These are phyloP conservation scores for Udeniomyces megalosporus DNA, from an alignment of 768 basidiomycete genomes.

Conservation along the genomic window DNA sequence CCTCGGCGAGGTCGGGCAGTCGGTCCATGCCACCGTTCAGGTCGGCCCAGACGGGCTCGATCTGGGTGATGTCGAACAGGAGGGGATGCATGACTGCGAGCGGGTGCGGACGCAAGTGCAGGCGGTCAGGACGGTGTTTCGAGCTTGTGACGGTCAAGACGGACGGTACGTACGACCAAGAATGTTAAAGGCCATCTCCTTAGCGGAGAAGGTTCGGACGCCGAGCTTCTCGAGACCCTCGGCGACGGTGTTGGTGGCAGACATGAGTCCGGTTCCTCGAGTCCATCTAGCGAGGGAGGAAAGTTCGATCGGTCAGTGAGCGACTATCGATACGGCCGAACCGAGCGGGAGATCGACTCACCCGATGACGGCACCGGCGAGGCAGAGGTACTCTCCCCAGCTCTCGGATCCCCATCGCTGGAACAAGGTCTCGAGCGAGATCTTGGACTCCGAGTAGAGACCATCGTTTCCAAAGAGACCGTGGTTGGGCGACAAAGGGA, in stretches of 20 bases:
- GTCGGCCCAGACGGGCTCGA: slow-evolving; percentile 99
- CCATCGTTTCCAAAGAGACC: slow-evolving; percentile 97
- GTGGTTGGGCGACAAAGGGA: slow-evolving; percentile 94
- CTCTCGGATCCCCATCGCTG: slow-evolving; percentile 95
- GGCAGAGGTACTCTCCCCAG: slow-evolving; percentile 97
- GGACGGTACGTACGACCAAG: slow-evolving; percentile 41
- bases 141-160: background rate
- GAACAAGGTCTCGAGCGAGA: slow-evolving; percentile 93
- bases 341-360: slow-evolving; percentile 30
- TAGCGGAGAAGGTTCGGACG: slow-evolving; percentile 94
- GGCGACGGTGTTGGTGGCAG: slow-evolving; percentile 81
- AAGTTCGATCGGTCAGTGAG: background rate
- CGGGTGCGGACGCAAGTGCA: background rate
- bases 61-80: slow-evolving; percentile 96
- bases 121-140: too few relatives aligned
- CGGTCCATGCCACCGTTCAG: slow-evolving; percentile 97
- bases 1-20: slow-evolving; percentile 80
- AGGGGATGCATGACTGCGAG: slow-evolving; percentile 76
- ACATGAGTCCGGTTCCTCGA: slow-evolving; percentile 94
- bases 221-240: slow-evolving; percentile 84
- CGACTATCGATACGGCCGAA: background rate
- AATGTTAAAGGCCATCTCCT: slow-evolving; percentile 99
- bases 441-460: slow-evolving; percentile 95
- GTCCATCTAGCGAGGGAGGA: slow-evolving; percentile 53
- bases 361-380: slow-evolving; percentile 97